Evolutionary conservation across 2,329 filamentous ascomycete genomes (phyloP), one percentile per base, ranked within the genome.

Genomic region (Hypoxylon rubiginosum): DNA sequence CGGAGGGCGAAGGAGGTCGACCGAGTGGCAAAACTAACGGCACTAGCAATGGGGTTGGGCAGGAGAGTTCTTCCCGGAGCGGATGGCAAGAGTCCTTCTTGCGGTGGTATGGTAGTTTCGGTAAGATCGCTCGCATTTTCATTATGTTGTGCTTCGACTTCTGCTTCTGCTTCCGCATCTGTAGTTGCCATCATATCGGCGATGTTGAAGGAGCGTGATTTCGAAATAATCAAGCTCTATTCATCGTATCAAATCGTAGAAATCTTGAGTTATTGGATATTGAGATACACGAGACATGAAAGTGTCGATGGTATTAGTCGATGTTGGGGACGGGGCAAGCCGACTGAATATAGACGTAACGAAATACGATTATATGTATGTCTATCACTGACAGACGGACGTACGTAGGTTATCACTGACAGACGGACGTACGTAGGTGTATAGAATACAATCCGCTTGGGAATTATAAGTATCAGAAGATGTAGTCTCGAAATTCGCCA

Each of bases 1-100:
- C 86, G 84, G 24, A 89, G 81, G 32, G 84, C 85, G 24, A 90
- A 80, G 28, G 85, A 84, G 15, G 87, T 86, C 2, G 88, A 89
- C 58, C 86, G 83, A 2, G 88, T 87, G 10, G 87, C 85, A 48
- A 90, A 78, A 69, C 87, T 90, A 58, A 91, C 83, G 28, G 83
- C 84, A 55, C 83, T 85, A 34, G 89, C 89, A 50, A 91, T 76
- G 0, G 87, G 81, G 1, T 78, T 72, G 0, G 89, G 89, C 0
- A 91, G 82, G 17, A 91, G 81, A 10, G 87, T 89, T 53, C 79
- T 74, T 26, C 78, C 76, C 5, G 73, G 66, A 6, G 69, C 55
- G 28, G 73, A 39, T 34, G 69, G 39, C 15, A 67, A 11, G 1
- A 62, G n/a, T n/a, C 58, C 56, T 34, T 61, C 52, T 0, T 28